Base-by-base conservation (phyloP, 805 yeast species). In the Peterozyma xylosa region DNA sequence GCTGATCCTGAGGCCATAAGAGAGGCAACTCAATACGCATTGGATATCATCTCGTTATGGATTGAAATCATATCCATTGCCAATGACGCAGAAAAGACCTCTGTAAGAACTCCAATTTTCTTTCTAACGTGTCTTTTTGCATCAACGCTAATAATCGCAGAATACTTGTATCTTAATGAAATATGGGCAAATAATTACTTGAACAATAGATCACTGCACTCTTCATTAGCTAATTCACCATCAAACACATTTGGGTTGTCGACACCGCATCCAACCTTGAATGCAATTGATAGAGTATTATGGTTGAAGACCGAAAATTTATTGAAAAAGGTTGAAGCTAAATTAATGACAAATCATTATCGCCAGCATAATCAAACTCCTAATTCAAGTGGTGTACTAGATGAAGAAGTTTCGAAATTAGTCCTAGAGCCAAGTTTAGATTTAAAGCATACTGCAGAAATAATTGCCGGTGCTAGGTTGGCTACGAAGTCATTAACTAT, bases 61-160 rank as follows among this genome's bases (percentile, higher is more conserved):
- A 76, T 78, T 39, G 83, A 79, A 49, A 78, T 82, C 41, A 79
- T 82, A n/a, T 73, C 82, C 2, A 75, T 79, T 41, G 74, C 73
- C 29, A 74, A 75, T 42, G 83, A 82, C 56, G 80, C 84, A 1
- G 81, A 77, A 49, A 75, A 77, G 55, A 78, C 85, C 0, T 77
- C 86, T 1, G 71, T 82, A 30, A 67, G 88, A 50, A 82, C 91
- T 0, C 93, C 93, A 1, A 83, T 83, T 27, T 83, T 82, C 58
- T 81, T 85, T 53, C 72, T 83, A 30, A 79, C 88, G 1, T 80
- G 88, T 56, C 71, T 82, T 27, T 82, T 82, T 54, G 74, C 82
- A 1, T 67, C 88, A 1, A 64, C 80, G 11, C 62, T 83, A 43
- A 63, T 84, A 33, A 70, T 83, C 42, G 76, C 87, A 2, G 86